Evolutionary conservation across 2,329 filamentous ascomycete genomes (phyloP), one percentile per base, ranked within the genome.

Genomic region (Epichloe typhina): DNA sequence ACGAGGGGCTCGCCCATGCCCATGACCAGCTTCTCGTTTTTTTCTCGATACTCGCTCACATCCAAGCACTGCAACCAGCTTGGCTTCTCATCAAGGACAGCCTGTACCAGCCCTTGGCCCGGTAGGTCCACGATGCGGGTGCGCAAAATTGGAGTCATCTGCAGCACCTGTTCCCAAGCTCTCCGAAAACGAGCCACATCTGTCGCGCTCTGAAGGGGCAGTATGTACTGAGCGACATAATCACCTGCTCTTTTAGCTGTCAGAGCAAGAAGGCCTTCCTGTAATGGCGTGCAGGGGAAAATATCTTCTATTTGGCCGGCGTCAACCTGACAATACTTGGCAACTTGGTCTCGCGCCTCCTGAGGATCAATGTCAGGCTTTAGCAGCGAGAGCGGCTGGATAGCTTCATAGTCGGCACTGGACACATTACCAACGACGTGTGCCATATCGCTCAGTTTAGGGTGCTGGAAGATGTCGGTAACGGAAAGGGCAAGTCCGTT

Each of bases 41-140:
- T 48, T 9, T 59, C 60, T 4, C 69, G 56, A 50, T 68, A 71
- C 13, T 61, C 59, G 17, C 60, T 57, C 6, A 71, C 57, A 8
- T 59, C 61, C 23, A 55, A 53, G 1, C 58, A 64, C 2, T 61
- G 56, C 13, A 58, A 53, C 58, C 63, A 62, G 38, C 57, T 52
- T 15, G 67, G 64, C 17, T 61, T 57, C 48, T 66, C 64, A 17
- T 62, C 62, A 23, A 71, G 54, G 15, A 73, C 65, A 2, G 67
- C 66, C 53, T 73, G 70, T 53, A 70, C 59, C 5, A 72, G 60
- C 12, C 70, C 69, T 21, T 61, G 59, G 3, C 36, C 43, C 3
- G 39, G 43, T 9, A 53, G 41, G 31, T 50, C 50, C 12, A 50
- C 51, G 36, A 55, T 50, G 2, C 47, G 47, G 3, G 53, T 55